Base-by-base conservation (phyloP, 2,329 filamentous ascomycete species). In the Thielaviopsis punctulata region DNA sequence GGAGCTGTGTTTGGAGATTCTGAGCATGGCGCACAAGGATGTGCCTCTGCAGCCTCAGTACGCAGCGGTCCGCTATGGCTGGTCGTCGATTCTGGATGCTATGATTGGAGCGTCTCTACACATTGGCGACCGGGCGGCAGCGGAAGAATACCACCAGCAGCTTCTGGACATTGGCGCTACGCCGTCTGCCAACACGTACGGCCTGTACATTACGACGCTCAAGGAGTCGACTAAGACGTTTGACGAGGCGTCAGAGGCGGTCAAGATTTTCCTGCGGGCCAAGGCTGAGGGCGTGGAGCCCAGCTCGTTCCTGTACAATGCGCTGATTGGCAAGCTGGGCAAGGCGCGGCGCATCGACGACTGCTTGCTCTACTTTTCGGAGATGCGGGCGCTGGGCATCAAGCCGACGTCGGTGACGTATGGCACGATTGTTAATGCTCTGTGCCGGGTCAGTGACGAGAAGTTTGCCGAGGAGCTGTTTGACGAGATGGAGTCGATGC, bases 181-280 rank as follows among this genome's bases (percentile, higher is more conserved):
- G 9, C 92, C 92, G 15, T 94, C 90, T 2, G 92, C 92, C 44
- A 98, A 98, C 72, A 98, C 92, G 0, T 98, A 93, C 60, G 92
- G 92, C 55, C 77, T 98, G 18, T 98, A 96, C 74, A 98, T 98
- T 68, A 96, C 93, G n/a, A 96, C 90, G 1, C 73, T 98, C 56
- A 95, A 96, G 71, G 90, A 95, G 63, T 94, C 87, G 1, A 87
- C 87, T 58, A 95, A 94, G 77, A 96, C 89, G 0, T 96, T 95
- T 58, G 92, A 98, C 62, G 92, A 98, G 66, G 92, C 92, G 10
- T 88, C 88, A 8, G 92, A 96, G 66, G 92, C 92, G 52, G 84
- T 96, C 63, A 93, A 93, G 69, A 95, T 98, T 66, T 98, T 98
- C 73, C 82, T 92, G 62, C 86, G 88, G 53, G 89, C 92, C 54